phyloP scores from a whole-genome alignment of 2,329 filamentous ascomycete species.

The Magnaporthiopsis incrustans region DNA sequence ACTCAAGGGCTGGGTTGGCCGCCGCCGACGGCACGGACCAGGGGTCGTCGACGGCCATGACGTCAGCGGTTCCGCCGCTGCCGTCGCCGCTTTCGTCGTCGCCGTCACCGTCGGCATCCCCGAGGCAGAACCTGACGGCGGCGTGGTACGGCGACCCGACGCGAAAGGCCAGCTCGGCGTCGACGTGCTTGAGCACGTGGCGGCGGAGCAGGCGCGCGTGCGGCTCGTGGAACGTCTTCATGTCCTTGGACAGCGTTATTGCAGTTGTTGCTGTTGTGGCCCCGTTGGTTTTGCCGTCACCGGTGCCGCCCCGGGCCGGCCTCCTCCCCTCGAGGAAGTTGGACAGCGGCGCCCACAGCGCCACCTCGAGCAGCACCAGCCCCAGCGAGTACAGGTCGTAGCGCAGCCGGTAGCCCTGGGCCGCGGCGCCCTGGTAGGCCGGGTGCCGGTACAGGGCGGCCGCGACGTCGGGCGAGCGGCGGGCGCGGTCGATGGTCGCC shows the following conservation, averaged over 20 bases:
- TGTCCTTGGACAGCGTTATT: background rate
- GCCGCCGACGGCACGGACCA: background rate
- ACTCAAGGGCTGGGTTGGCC: conserved; percentile 4
- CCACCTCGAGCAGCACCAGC: conserved; percentile 40
- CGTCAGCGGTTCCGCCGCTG: background rate
- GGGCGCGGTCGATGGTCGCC: conserved; percentile 6
- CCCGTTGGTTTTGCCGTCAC: background rate
- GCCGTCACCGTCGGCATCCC: background rate
- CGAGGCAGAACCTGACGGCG: conserved; percentile 4
- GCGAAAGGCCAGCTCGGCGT: conserved; percentile 3
- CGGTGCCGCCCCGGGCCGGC: background rate
- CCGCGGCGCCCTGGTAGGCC: conserved; percentile 4
- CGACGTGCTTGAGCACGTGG: background rate
- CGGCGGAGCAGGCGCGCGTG: conserved; percentile 2
- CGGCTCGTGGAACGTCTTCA: conserved; percentile 1
- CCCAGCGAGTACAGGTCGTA: conserved; percentile 38
- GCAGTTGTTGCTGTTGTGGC: background rate
- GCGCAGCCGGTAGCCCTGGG: conserved; percentile 5
- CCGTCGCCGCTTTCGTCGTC: background rate
- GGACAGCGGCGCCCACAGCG: conserved; percentile 19
- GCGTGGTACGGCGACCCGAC: conserved; percentile 2
- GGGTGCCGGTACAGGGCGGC: conserved; percentile 9
- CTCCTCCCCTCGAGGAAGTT: conserved; percentile 11
- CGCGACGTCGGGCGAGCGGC: background rate
- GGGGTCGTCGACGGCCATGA: background rate